A percentile compares a stretch with the other conserved stretches of the same genome.
Evolutionary conservation across 2,329 filamentous ascomycete genomes (phyloP).

Genomic region (Microdochium bolleyi): DNA sequence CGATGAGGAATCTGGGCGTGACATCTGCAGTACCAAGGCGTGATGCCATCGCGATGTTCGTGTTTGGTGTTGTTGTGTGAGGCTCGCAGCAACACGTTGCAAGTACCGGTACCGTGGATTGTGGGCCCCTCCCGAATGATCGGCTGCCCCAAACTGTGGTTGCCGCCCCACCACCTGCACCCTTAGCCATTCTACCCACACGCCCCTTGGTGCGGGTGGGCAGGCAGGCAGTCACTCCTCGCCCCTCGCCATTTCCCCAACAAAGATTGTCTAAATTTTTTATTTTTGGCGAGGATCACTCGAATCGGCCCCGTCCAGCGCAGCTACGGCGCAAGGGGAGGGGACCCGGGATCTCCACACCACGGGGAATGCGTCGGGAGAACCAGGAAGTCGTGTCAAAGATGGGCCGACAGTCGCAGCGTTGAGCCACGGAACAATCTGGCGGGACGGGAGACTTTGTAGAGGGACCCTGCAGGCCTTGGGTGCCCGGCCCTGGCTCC

Average conservation of each 20-base stretch:
- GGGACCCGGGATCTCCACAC: background rate
- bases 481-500: background rate
- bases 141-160: background rate
- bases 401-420: background rate
- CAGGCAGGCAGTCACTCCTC: background rate
- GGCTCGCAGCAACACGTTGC: background rate
- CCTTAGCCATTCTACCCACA: background rate
- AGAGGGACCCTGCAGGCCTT: background rate
- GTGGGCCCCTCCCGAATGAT: background rate
- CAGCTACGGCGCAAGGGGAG: background rate
- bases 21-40: no score
- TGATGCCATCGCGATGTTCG: no score
- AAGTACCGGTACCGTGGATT: background rate
- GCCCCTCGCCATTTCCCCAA: background rate
- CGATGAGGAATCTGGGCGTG: no score
- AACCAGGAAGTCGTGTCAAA: background rate
- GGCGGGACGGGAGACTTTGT: conserved; percentile 1
- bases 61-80: no score
- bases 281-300: background rate
- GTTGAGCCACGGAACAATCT: background rate
- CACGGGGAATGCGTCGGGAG: background rate
- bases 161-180: background rate
- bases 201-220: background rate
- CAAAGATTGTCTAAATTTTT: conserved; percentile 1
- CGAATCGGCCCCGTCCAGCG: background rate